phyloP scores from a whole-genome alignment of 371 early-diverging fungal genomes.

The Nosema granulosis region DNA sequence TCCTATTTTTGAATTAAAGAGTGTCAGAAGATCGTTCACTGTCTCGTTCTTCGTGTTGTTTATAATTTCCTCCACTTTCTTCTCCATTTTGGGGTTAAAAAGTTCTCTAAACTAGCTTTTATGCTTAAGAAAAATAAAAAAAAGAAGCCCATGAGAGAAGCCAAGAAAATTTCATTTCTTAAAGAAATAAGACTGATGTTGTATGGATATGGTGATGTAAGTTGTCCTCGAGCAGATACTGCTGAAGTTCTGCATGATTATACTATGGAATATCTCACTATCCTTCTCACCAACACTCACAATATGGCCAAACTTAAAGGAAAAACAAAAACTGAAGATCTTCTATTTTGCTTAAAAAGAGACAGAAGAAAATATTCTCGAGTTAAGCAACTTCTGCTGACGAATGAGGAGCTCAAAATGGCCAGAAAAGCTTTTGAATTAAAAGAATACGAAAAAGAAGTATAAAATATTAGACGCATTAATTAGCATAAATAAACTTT shows the following conservation, averaged over 20 bases:
- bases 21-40: neutral
- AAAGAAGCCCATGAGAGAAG: constrained; percentile 64
- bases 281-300: constrained; percentile 68
- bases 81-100: constrained; percentile 35
- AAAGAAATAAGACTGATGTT: constrained; percentile 75
- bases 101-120: too few species aligned
- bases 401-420: constrained; percentile 83
- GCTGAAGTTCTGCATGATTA: constrained; percentile 85
- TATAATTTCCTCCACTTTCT: constrained; percentile 37
- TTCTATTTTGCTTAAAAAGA: constrained; percentile 79
- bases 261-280: constrained; percentile 79
- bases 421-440: constrained; percentile 70
- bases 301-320: constrained; percentile 63
- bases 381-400: constrained; percentile 82
- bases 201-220: constrained; percentile 92
- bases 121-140: too few species aligned
- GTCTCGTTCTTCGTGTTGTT: neutral
- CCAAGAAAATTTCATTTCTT: constrained; percentile 60
- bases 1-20: neutral
- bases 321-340: constrained; percentile 82
- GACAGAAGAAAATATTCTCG: constrained; percentile 89
- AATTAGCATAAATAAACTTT: too few species aligned
- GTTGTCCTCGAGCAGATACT: constrained; percentile 81
- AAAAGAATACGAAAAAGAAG: constrained; percentile 67
- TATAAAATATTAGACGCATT: too few species aligned